Conservation (phyloP, 129 eudicot genomes). For the Ambrosia trifida region DNA sequence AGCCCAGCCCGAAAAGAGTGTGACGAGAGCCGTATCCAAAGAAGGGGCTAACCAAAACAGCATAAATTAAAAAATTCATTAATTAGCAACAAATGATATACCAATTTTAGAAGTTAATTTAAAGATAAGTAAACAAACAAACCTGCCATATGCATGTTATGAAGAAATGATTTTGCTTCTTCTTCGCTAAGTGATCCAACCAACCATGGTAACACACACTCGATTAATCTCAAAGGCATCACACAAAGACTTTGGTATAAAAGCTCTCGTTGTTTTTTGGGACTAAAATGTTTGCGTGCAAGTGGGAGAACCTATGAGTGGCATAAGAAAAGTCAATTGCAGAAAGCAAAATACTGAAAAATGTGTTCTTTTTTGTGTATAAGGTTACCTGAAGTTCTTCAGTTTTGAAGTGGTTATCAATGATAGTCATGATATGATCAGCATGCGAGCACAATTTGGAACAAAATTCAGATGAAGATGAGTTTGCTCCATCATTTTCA, state of each 20-base stretch:
- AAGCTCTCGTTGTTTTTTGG: constrained; percentile 80
- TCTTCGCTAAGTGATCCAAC: constrained; percentile 83
- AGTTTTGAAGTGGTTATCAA: constrained; percentile 74
- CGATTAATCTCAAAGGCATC: constrained; percentile 94
- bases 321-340: neutral
- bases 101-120: neutral
- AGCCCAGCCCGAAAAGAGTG: constrained; percentile 99
- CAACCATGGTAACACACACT: constrained; percentile 97
- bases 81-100: constrained; percentile 12
- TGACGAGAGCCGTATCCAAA: constrained; percentile 80
- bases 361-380: constrained; percentile 3
- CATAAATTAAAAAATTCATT: constrained; percentile 1
- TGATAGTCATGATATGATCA: constrained; percentile 85
- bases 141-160: constrained; percentile 98
- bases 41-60: constrained; percentile 74
- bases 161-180: constrained; percentile 79
- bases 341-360: constrained; percentile 9
- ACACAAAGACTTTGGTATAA: constrained; percentile 93
- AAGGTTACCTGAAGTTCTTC: constrained; percentile 77
- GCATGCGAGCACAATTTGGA: constrained; percentile 78
- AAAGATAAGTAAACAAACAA: constrained; percentile 15
- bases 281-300: constrained; percentile 79
- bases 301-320: constrained; percentile 85
- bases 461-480: constrained; percentile 84
- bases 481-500: constrained; percentile 83